Evolutionary conservation across 2,329 filamentous ascomycete genomes (phyloP).

Genomic region (Cadophora luteo-olivacea): DNA sequence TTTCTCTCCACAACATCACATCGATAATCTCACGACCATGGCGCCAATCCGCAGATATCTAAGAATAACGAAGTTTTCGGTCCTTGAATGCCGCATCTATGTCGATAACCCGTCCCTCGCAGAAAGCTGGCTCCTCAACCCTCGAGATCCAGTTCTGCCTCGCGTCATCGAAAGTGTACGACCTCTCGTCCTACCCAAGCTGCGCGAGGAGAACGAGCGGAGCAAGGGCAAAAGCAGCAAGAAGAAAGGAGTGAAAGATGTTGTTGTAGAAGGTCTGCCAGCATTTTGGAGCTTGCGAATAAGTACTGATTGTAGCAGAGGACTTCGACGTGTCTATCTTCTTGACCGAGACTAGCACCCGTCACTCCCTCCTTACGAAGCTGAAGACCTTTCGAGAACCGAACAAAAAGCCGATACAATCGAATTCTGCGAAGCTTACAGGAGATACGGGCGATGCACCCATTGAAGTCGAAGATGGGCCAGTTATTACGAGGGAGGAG

Average conservation of each 20-base stretch:
- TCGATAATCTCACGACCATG: slow-evolving; percentile 57
- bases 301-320: slow-evolving; percentile 58
- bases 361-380: slow-evolving; percentile 86
- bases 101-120: slow-evolving; percentile 87
- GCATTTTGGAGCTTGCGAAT: background rate
- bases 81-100: slow-evolving; percentile 96
- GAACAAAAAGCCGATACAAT: slow-evolving; percentile 51
- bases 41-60: slow-evolving; percentile 88
- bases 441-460: slow-evolving; percentile 59
- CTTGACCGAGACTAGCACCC: slow-evolving; percentile 82
- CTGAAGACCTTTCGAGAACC: slow-evolving; percentile 76
- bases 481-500: slow-evolving; percentile 37
- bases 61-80: slow-evolving; percentile 89
- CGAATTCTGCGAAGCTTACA: slow-evolving; percentile 69
- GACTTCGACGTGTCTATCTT: slow-evolving; percentile 97
- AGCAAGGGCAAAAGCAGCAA: slow-evolving; percentile 64
- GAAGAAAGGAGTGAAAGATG: slow-evolving; percentile 78
- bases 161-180: slow-evolving; percentile 85
- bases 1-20: background rate
- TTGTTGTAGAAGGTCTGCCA: slow-evolving; percentile 73
- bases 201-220: slow-evolving; percentile 87
- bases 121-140: slow-evolving; percentile 83
- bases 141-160: slow-evolving; percentile 76
- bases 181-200: slow-evolving; percentile 86
- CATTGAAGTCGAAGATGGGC: slow-evolving; percentile 44